Evolutionary conservation across 73 alveolate genomes (phyloP), one percentile per base, ranked within the genome.

Genomic region (Uronychia setigera): DNA sequence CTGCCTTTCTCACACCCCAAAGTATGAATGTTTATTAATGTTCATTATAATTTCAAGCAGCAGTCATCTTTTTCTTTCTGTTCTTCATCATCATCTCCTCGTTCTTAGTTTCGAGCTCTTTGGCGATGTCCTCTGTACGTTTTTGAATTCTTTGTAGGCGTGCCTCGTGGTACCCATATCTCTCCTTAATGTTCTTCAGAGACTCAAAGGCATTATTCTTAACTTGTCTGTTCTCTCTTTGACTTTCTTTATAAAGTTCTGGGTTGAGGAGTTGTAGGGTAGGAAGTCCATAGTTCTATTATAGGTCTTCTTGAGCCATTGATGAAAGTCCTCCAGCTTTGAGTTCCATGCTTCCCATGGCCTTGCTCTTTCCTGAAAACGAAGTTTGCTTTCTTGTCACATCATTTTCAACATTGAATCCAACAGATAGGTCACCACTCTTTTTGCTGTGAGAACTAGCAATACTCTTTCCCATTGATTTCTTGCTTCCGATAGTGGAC

Each of bases 261-360:
- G 95, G 95, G 78, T 90, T 90, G 25, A 90, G 80, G 29, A 85
- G 80, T 81, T 90, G 79, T 25, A 90, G 33, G 0, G 95, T 90
- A 0, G 95, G 95, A 57, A 80, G 77, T 32, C 60, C 87, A 74
- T 90, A 90, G 32, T 84, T 35, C 31, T 76, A 76, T 26, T 58
- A 31, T 0, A 81, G 35, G 35, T 81, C 88, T 46, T 46, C 67
- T 5, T 46, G 67, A 19, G 19, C 67, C 67, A 46, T 5, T 46
- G 67, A 46, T 46, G 67, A 46, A 5, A 46, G 67, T 19, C 67
- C 67, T 46, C 67, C 67, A 11, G 67, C 67, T 19, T 46, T 46
- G 67, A 46, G 67, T 19, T 46, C 67, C 67, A 46, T 46, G 67
- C 67, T 46, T 46, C 67, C 67, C n/a, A 46, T 5, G 67, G 67